These are phyloP conservation scores for Spergularia azorica DNA, from an alignment of 179 eudicot species.

Conservation along the genomic window DNA sequence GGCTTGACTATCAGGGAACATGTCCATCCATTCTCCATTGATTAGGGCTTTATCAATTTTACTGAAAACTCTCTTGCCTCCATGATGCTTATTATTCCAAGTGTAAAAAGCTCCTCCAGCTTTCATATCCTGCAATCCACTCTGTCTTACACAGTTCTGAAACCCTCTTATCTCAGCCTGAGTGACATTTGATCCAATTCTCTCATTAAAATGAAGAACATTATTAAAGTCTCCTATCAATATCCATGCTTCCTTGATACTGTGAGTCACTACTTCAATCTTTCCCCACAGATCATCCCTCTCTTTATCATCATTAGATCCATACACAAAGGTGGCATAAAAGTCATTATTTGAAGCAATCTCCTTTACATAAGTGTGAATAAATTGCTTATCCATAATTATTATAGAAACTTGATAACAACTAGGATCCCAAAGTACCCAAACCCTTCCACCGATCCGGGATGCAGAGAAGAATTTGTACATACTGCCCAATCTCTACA, in stretches of 20 bases:
- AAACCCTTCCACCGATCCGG: neutral
- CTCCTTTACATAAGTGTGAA: neutral
- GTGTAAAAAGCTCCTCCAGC: neutral
- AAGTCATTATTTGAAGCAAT: neutral
- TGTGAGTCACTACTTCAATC: neutral
- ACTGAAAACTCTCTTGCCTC: neutral
- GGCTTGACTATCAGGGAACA: neutral
- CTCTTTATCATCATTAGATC: neutral
- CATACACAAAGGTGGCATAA: neutral
- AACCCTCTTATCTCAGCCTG: neutral
- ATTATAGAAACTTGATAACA: neutral
- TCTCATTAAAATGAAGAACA: too few relatives aligned
- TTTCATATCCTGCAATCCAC: neutral
- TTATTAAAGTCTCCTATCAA: too few relatives aligned
- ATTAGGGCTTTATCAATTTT: neutral
- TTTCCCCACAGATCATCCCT: neutral
- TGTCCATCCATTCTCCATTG: neutral
- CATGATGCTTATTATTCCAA: neutral
- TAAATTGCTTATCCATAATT: neutral
- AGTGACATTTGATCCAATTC: too few relatives aligned
- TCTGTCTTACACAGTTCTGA: neutral
- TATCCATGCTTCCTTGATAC: neutral
- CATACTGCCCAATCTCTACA: neutral
- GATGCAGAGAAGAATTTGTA: neutral
- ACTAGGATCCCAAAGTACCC: neutral